A percentile compares a stretch with the other conserved stretches of the same genome.
Conservation (phyloP, 306 rosid species). For the Castanea crenata region DNA sequence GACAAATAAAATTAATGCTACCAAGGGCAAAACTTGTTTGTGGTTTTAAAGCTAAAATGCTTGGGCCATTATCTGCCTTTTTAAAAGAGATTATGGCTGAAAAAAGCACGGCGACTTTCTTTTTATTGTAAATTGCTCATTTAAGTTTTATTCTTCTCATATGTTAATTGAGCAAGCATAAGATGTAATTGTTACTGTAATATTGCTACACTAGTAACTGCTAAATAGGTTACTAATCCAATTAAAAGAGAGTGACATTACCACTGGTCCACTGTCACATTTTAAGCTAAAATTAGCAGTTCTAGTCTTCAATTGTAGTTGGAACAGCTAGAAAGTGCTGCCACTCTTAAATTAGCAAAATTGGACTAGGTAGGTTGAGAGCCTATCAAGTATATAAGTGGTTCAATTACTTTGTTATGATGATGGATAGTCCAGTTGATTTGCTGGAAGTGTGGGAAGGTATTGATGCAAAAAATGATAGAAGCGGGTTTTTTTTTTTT, state of each 20-base stretch:
- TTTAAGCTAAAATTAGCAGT: background rate
- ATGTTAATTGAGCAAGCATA: background rate
- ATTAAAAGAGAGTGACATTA: background rate
- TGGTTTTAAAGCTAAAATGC: background rate
- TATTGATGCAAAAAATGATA: background rate
- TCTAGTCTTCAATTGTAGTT: background rate
- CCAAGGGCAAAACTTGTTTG: background rate
- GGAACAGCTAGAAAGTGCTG: background rate
- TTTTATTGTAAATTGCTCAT: background rate
- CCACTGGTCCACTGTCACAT: background rate
- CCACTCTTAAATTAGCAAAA: background rate
- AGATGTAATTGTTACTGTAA: background rate
- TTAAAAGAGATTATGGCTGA: background rate
- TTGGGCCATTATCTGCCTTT: background rate
- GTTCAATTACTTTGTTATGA: background rate
- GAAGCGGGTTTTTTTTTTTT: background rate
- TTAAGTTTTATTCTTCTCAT: background rate
- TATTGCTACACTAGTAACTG: background rate
- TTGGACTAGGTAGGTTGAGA: background rate
- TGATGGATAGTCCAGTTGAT: background rate
- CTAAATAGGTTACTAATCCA: background rate
- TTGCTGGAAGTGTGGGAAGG: background rate
- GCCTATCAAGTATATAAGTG: background rate
- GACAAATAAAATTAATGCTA: background rate
- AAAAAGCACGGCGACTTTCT: background rate